phyloP scores from a whole-genome alignment of 192 early-diverging fungal species.

The Umbelopsis sp. region DNA sequence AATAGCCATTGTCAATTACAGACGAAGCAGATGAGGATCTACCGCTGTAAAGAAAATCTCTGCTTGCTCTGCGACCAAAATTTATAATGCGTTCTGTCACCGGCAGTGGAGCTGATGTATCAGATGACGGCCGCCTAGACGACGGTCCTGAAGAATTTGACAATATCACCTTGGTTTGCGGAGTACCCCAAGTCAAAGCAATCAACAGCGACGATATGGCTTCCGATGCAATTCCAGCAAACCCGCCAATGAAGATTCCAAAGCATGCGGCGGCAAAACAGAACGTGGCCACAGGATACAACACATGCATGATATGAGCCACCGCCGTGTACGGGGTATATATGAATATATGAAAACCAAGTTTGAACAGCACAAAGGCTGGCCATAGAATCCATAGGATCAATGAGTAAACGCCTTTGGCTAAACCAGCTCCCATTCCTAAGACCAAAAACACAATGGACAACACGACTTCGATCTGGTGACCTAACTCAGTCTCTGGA shows the following conservation, averaged over 20 bases:
- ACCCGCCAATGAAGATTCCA: constrained; percentile 37
- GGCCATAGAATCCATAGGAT: constrained; percentile 15
- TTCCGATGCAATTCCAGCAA: constrained; percentile 36
- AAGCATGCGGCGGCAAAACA: constrained; percentile 31
- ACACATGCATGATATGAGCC: constrained; percentile 27
- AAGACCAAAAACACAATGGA: not conserved
- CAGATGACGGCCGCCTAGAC: not conserved
- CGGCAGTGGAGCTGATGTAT: not conserved
- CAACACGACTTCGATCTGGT: not conserved
- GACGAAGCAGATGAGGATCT: constrained; percentile 3
- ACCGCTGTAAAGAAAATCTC: not conserved
- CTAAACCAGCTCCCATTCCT: not conserved
- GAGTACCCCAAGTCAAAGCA: constrained; percentile 31
- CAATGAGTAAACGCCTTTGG: not conserved
- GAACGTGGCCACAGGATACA: constrained; percentile 34
- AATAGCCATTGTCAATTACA: not conserved
- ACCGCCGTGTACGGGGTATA: not conserved
- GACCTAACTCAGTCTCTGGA: constrained; percentile 6
- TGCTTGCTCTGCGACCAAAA: constrained; percentile 6
- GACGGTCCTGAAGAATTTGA: not conserved
- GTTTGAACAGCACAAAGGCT: not conserved
- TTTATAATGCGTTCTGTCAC: constrained; percentile 8
- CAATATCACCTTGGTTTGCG: not conserved
- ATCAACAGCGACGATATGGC: constrained; percentile 29
- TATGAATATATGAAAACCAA: not conserved